Base-by-base conservation (phyloP, 306 rosid genomes). In the Hippophae rhamnoides region DNA sequence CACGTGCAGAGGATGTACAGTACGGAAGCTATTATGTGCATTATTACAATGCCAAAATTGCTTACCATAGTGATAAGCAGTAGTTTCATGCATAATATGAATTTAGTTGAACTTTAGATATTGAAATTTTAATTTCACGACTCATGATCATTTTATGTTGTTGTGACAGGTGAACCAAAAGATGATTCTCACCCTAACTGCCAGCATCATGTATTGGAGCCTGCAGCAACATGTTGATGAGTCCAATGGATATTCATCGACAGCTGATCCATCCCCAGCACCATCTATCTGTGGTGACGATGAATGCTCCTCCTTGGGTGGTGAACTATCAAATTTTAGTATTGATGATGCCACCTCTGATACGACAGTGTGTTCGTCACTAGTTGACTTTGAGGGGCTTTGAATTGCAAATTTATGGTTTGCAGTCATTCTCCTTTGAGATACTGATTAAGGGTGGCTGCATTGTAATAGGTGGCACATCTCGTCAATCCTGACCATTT, bases 191-290 rank as follows among this genome's bases (percentile, higher is more conserved):
- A 86, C 86, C 47, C 86, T 92, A 31, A 75, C 88, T 11, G 97
- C 99, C 10, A 84, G 95, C 73, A 79, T 93, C 47, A 93, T 93
- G 97, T 88, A 69, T 62, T 88, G 97, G 97, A 86, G 97, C 64
- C 78, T 93, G 69, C 94, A 88, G 67, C 93, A 88, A 66, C 72
- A 77, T 8, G 47, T 58, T 5, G 95, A 86, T 47, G 94, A 80
- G 7, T 10, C 67, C 14, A 89, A 84, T 47, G 69, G 78, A 26
- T 53, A 69, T 57, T 78, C 72, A 42, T 79, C 96, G 3, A 79
- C 95, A 10, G 69, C 84, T 7, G 72, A 47, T 57, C 82, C 64
- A 42, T 93, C 99, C 7, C 90, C 97, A 0, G 78, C 82, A 10
- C 85, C 87, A 18, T 92, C 99, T 5, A 58, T 82, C 40, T 79